A percentile compares a stretch with the other conserved stretches of the same genome.
Evolutionary conservation across 768 basidiomycete species (phyloP).

Genomic region (Tephrocybe sp.): DNA sequence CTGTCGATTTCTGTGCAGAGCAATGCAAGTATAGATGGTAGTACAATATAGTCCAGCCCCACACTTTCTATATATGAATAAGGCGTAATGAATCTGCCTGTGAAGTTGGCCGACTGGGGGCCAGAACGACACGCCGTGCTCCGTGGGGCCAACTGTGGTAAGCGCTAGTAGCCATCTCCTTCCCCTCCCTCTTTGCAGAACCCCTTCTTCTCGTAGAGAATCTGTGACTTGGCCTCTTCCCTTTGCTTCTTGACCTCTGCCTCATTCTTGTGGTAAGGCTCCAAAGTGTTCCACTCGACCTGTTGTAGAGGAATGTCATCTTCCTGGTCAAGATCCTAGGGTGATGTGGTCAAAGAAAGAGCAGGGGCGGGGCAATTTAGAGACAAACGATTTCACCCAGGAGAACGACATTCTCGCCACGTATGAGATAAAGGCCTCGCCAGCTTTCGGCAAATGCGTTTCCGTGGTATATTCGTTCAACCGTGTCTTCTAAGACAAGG

Average conservation of each 20-base stretch:
- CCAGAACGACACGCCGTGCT: neutral
- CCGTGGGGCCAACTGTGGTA: neutral
- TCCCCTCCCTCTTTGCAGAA: conserved; percentile 96
- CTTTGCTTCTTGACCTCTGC: conserved; percentile 70
- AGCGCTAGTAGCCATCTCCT: conserved; percentile 84
- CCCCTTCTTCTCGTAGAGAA: conserved; percentile 80
- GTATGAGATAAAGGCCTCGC: conserved; percentile 88
- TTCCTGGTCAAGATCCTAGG: conserved; percentile 87
- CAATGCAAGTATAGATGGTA: conserved; percentile 18
- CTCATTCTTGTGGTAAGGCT: conserved; percentile 70
- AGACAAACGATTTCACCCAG: conserved; percentile 89
- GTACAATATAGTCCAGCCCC: conserved; percentile 17
- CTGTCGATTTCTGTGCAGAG: conserved; percentile 9
- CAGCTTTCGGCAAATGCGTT: conserved; percentile 85
- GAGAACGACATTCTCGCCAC: conserved; percentile 97
- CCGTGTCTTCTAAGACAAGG: conserved; percentile 92
- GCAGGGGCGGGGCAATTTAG: neutral
- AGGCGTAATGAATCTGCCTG: conserved; percentile 25
- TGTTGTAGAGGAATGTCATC: conserved; percentile 80
- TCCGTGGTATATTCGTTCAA: conserved; percentile 91
- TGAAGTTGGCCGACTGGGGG: conserved; percentile 1
- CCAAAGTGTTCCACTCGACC: conserved; percentile 69
- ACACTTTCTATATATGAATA: conserved; percentile 8
- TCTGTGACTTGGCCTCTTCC: conserved; percentile 81
- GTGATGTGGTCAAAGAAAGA: conserved; percentile 2